Evolutionary conservation across 164 flowering plant genomes (phyloP).

Genomic region (Protea cynaroides): DNA sequence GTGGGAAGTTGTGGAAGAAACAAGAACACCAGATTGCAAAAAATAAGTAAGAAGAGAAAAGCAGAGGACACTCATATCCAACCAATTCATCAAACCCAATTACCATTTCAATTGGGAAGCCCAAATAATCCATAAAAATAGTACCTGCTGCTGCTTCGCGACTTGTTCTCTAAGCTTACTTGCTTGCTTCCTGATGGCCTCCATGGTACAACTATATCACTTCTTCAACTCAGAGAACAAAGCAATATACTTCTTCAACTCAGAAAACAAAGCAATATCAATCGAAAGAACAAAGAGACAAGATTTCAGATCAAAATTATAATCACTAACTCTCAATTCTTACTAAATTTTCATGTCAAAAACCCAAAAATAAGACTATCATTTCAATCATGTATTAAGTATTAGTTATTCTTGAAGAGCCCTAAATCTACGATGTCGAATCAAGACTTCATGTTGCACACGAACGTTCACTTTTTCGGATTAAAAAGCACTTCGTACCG

Average conservation of each 20-base stretch:
- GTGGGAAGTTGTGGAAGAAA: no score
- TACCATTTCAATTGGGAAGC: no score
- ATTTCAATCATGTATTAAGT: no score
- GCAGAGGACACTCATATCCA: not conserved
- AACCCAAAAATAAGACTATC: no score
- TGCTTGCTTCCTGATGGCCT: conserved; percentile 74
- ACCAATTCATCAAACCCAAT: not conserved
- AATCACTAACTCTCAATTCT: not conserved
- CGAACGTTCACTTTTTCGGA: no score
- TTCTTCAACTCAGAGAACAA: not conserved
- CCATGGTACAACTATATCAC: conserved; percentile 35
- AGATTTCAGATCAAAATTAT: not conserved
- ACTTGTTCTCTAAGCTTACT: conserved; percentile 82
- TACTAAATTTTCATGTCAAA: not conserved
- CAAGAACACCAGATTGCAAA: no score
- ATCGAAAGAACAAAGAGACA: not conserved
- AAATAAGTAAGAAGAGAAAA: no score
- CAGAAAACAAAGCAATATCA: not conserved
- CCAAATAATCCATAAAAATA: not conserved
- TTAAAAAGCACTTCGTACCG: no score
- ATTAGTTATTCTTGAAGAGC: no score
- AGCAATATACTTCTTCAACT: no score
- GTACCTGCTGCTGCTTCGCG: conserved; percentile 89
- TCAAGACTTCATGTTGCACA: no score
- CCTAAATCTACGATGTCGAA: no score